Evolutionary conservation across 345 rosid genomes (phyloP).

Genomic region (Barbarea vulgaris): DNA sequence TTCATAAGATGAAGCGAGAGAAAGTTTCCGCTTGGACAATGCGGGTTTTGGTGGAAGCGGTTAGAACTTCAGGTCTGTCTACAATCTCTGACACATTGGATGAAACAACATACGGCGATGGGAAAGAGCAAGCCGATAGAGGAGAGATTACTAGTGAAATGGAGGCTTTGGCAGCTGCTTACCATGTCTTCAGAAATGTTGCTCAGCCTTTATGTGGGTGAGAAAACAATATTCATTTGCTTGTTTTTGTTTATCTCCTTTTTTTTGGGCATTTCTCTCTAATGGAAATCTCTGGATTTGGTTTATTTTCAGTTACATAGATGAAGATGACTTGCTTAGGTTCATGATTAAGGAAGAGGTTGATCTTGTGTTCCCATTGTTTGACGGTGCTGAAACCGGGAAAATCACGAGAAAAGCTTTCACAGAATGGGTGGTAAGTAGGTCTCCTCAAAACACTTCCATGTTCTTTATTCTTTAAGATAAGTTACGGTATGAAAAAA

Average conservation of each 20-base stretch:
- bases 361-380: slow-evolving; percentile 68
- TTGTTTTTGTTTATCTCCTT: neutral
- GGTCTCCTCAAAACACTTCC: slow-evolving; percentile 21
- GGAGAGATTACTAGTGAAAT: slow-evolving; percentile 77
- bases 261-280: slow-evolving; percentile 1
- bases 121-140: slow-evolving; percentile 49
- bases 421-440: slow-evolving; percentile 83
- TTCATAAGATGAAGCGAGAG: slow-evolving; percentile 74
- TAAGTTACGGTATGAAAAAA: neutral
- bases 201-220: slow-evolving; percentile 53
- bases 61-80: slow-evolving; percentile 66
- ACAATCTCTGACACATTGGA: slow-evolving; percentile 75
- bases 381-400: slow-evolving; percentile 64
- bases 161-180: slow-evolving; percentile 80
- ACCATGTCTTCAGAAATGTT: slow-evolving; percentile 64
- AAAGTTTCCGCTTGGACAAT: slow-evolving; percentile 92
- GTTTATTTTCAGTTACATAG: slow-evolving; percentile 54
- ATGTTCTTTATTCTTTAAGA: neutral
- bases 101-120: slow-evolving; percentile 47
- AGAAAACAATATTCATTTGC: slow-evolving; percentile 28
- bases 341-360: slow-evolving; percentile 93
- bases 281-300: slow-evolving; percentile 6
- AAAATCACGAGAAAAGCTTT: slow-evolving; percentile 62
- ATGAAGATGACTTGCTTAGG: slow-evolving; percentile 69
- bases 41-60: slow-evolving; percentile 76